Evolutionary conservation across 345 rosid genomes (phyloP).

Genomic region (Melastoma malabathricum): DNA sequence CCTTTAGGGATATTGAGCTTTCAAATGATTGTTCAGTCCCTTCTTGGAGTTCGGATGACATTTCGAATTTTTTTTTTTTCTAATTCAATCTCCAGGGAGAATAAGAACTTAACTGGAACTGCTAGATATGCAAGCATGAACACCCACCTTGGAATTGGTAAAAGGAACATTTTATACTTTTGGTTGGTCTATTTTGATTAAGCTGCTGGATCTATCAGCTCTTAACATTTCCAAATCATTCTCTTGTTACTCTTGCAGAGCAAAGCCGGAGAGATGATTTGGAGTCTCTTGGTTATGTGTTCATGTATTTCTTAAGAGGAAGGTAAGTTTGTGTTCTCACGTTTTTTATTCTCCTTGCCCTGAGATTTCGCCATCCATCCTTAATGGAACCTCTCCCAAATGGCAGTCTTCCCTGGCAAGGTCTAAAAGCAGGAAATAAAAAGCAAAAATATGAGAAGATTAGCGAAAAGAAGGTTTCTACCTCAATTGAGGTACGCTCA

Average conservation of each 20-base stretch:
- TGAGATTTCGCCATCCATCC: slow-evolving; percentile 4
- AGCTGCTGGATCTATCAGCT: not conserved
- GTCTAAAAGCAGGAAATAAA: slow-evolving; percentile 92
- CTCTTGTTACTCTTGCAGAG: slow-evolving; percentile 25
- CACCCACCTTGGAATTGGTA: slow-evolving; percentile 98
- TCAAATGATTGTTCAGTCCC: not conserved
- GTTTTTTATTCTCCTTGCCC: slow-evolving; percentile 1
- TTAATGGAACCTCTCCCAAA: slow-evolving; percentile 3
- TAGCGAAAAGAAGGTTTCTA: slow-evolving; percentile 93
- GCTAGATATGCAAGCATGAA: slow-evolving; percentile 99
- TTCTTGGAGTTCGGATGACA: not conserved
- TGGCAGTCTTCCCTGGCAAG: slow-evolving; percentile 98
- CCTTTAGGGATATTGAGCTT: not conserved
- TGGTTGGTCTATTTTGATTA: not conserved
- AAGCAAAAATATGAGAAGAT: slow-evolving; percentile 95
- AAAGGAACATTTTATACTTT: not conserved
- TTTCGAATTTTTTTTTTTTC: not conserved
- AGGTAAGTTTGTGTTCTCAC: slow-evolving; percentile 34
- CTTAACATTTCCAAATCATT: slow-evolving; percentile 1
- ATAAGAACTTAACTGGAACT: slow-evolving; percentile 92
- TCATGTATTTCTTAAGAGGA: slow-evolving; percentile 92
- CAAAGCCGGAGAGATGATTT: slow-evolving; percentile 99
- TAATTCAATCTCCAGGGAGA: slow-evolving; percentile 45
- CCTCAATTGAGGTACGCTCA: slow-evolving; percentile 49
- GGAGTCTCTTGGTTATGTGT: slow-evolving; percentile 95